A percentile compares a stretch with the other conserved stretches of the same genome.
These are phyloP conservation scores for Spirogloea muscicola DNA, from an alignment of 139 green algal genomes.

Conservation along the genomic window DNA sequence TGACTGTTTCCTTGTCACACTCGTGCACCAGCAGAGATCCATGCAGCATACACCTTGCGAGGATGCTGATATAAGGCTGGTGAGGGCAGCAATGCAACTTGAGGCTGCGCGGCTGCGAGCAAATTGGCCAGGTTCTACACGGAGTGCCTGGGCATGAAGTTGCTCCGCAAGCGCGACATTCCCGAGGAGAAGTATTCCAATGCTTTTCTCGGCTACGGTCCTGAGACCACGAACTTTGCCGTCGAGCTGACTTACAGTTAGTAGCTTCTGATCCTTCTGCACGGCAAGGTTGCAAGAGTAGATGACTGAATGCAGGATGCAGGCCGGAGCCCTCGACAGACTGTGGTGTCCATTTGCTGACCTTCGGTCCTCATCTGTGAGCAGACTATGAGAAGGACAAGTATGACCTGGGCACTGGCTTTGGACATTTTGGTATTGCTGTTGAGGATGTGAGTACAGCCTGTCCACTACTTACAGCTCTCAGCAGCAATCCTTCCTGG, in stretches of 20 bases:
- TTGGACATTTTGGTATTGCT: slow-evolving; percentile 86
- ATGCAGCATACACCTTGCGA: no score
- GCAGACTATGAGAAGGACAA: slow-evolving; percentile 69
- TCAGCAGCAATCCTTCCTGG: not conserved
- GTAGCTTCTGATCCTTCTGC: no score
- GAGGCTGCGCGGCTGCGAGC: not conserved
- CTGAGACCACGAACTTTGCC: slow-evolving; percentile 64
- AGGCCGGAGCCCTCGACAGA: no score
- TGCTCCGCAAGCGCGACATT: slow-evolving; percentile 73
- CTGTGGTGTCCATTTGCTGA: no score
- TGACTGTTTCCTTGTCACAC: no score
- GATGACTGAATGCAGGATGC: no score
- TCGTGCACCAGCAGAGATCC: not conserved
- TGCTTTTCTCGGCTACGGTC: slow-evolving; percentile 71
- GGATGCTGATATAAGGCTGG: not conserved
- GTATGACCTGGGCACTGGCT: slow-evolving; percentile 77
- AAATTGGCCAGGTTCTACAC: slow-evolving; percentile 52
- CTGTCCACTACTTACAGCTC: not conserved
- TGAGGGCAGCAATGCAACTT: not conserved
- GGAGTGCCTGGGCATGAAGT: slow-evolving; percentile 54
- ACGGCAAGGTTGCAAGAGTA: slow-evolving; percentile 66
- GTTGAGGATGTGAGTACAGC: slow-evolving; percentile 68
- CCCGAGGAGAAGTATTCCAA: slow-evolving; percentile 78
- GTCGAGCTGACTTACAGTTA: slow-evolving; percentile 87
- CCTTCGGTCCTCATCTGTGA: no score